Base-by-base conservation (phyloP, 495 filamentous ascomycete species). In the Penicillium pulvis region DNA sequence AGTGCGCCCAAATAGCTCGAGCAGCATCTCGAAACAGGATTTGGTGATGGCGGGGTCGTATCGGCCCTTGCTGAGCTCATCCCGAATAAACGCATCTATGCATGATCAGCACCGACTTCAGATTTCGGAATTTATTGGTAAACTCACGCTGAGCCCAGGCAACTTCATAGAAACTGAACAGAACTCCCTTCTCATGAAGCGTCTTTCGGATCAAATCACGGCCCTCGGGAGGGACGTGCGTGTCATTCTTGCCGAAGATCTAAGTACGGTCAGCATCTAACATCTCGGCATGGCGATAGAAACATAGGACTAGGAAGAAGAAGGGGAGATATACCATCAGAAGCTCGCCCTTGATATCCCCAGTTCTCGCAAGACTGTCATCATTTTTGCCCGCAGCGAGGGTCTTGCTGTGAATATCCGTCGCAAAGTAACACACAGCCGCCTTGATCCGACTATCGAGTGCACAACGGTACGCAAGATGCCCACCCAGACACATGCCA, bases 401-500 rank as follows among this genome's bases (percentile, higher is more conserved):
- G 4, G 85, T 91, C 51, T 83, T 81, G 49, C 76, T 81, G 75
- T 97, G 93, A 36, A 97, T 83, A 75, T 98, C 93, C 7, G 93
- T 98, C 2, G 90, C 93, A 75, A 98, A 97, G 75, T 94, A 98
- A 61, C 90, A 88, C 28, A 96, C 89, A 24, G 85, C 82, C 28
- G 90, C 90, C 44, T 80, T 83, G 50, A 97, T 83, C 26, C 92
- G 81, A 23, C 80, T 80, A 69, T 97, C 90, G 50, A 97, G 78
- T 54, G 87, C 90, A 65, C 89, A 91, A 51, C 93, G 85, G 63
- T 91, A 89, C 42, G 93, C 88, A 23, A 97, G 81, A 71, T 98
- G 93, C 4, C 93, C 93, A 52, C 93, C 93, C 4, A 98, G 85
- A 71, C 93, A 97, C 93, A 98, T 98, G 33, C 93, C 93, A 8